Percentiles rank a stretch among this genome's conserved stretches.
These are phyloP conservation scores for Pseudogymnoascus sp. DNA, from an alignment of 2,329 filamentous ascomycete species.

Conservation along the genomic window DNA sequence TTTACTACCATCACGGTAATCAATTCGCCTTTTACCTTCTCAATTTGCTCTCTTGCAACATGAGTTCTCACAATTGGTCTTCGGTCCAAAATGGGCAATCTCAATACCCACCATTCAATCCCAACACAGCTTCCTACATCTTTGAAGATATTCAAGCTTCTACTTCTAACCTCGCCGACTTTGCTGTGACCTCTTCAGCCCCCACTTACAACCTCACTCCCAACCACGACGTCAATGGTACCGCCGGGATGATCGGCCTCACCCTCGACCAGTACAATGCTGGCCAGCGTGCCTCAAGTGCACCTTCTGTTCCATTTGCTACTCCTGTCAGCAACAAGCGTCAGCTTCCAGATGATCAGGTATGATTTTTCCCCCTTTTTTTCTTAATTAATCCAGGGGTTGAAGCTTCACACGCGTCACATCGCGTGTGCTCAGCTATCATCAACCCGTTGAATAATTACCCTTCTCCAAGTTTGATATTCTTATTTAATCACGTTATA, in stretches of 20 bases:
- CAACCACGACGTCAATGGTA: neutral
- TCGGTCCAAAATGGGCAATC: neutral
- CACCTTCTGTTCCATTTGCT: neutral
- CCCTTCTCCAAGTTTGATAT: neutral
- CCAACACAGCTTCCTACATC: neutral
- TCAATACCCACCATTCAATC: conserved; percentile 5
- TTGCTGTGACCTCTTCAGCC: neutral
- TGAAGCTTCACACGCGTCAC: neutral
- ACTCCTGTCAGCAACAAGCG: neutral
- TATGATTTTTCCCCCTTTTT: neutral
- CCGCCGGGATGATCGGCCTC: neutral
- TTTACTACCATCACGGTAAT: neutral
- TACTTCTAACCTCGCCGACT: neutral
- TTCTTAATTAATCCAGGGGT: neutral
- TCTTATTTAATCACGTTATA: neutral
- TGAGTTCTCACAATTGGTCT: conserved; percentile 4
- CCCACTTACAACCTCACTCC: neutral
- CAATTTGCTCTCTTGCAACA: conserved; percentile 1
- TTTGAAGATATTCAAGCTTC: neutral
- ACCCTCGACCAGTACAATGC: neutral
- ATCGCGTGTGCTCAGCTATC: neutral
- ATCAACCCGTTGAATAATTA: neutral
- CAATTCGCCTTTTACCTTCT: neutral
- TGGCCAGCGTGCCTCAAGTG: neutral
- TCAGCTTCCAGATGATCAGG: neutral